phyloP scores from a whole-genome alignment of 2,329 filamentous ascomycete species.

The Biscogniauxia mediterranea region DNA sequence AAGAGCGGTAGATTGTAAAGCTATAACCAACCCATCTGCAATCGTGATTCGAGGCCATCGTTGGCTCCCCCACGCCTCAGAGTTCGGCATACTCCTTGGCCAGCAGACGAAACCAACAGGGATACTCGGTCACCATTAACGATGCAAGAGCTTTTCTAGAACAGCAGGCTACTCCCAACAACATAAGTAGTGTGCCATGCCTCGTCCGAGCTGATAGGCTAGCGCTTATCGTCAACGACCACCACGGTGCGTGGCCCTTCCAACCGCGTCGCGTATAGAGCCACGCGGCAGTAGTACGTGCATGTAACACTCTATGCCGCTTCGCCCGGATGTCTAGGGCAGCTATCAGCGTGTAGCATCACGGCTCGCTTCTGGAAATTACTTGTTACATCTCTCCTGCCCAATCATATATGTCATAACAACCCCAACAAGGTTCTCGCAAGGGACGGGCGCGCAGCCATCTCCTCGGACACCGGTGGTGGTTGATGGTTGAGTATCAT shows the following conservation, averaged over 20 bases:
- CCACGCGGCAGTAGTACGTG: not conserved
- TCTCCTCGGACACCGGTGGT: not conserved
- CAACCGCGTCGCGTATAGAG: not conserved
- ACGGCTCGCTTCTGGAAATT: not conserved
- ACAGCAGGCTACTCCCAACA: too few relatives aligned
- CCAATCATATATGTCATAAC: not conserved
- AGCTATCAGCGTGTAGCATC: not conserved
- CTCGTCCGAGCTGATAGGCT: not conserved
- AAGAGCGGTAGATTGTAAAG: too few relatives aligned
- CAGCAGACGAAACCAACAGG: too few relatives aligned
- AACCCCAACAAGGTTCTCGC: not conserved
- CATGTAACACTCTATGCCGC: not conserved
- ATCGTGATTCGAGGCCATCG: too few relatives aligned
- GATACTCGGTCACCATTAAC: too few relatives aligned
- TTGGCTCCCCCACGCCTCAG: too few relatives aligned
- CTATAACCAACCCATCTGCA: too few relatives aligned
- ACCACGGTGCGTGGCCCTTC: too few relatives aligned
- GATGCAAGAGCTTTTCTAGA: too few relatives aligned
- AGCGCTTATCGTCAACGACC: too few relatives aligned
- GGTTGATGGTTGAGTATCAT: not conserved
- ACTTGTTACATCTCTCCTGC: not conserved
- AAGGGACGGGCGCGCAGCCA: not conserved
- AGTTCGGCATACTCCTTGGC: too few relatives aligned
- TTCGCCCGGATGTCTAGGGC: not conserved
- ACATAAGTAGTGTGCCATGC: too few relatives aligned